phyloP scores from a whole-genome alignment of 176 grass and related monocot genomes.

The Oryza meridionalis region DNA sequence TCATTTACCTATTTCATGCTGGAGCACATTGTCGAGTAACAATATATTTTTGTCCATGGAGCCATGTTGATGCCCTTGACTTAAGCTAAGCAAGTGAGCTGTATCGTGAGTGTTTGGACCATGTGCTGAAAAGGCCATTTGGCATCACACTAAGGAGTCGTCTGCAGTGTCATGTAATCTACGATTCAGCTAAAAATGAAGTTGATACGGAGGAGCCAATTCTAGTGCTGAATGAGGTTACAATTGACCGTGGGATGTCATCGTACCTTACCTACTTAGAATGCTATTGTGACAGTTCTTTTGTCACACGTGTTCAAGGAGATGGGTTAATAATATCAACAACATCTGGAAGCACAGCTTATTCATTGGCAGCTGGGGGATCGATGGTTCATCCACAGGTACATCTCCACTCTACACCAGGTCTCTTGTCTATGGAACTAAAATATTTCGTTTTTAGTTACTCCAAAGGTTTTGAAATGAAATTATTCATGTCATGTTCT shows the following conservation, averaged over 20 bases:
- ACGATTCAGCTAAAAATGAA: conserved; percentile 73
- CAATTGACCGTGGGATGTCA: conserved; percentile 78
- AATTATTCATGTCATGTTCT: conserved; percentile 15
- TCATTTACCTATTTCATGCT: conserved; percentile 11
- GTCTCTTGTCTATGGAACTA: conserved; percentile 18
- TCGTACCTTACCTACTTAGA: conserved; percentile 82
- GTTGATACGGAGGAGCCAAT: conserved; percentile 65
- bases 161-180: conserved; percentile 78
- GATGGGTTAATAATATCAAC: conserved; percentile 80
- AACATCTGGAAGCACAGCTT: conserved; percentile 81
- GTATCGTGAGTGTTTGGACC: conserved; percentile 66
- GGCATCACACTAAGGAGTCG: conserved; percentile 69
- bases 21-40: not conserved
- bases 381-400: conserved; percentile 91
- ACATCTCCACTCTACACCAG: conserved; percentile 9
- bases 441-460: conserved; percentile 12
- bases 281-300: conserved; percentile 82
- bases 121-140: conserved; percentile 65
- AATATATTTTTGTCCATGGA: conserved; percentile 15
- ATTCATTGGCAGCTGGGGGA: conserved; percentile 83
- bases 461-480: not conserved
- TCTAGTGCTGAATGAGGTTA: conserved; percentile 77
- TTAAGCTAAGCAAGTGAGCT: conserved; percentile 64
- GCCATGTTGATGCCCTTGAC: conserved; percentile 46
- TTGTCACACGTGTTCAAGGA: conserved; percentile 79